A percentile compares a stretch with the other conserved stretches of the same genome.
Evolutionary conservation across 352 stramenopile genomes (phyloP).

Genomic region (Globisporangium orthogonon): DNA sequence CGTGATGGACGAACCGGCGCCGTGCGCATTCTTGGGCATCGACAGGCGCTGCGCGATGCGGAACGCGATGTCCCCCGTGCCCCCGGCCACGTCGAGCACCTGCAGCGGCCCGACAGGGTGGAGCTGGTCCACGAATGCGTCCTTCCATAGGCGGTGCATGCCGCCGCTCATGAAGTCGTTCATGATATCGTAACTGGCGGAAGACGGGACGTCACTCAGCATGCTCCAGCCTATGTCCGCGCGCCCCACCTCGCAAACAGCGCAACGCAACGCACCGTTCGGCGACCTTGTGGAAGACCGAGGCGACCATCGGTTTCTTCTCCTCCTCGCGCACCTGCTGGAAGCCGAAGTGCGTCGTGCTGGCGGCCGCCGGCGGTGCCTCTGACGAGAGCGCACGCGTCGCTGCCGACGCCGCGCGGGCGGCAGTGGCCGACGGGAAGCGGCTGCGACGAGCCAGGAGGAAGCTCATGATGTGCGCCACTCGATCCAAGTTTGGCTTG

Average conservation of each 20-base stretch:
- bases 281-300: constrained; percentile 97
- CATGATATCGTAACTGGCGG: constrained; percentile 94
- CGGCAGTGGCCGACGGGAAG: not conserved
- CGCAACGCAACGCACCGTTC: constrained; percentile 67
- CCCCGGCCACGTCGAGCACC: constrained; percentile 96
- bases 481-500: not conserved
- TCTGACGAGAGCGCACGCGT: constrained; percentile 1
- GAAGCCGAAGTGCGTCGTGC: constrained; percentile 87
- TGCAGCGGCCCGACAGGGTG: constrained; percentile 66
- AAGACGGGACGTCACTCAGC: too few relatives aligned
- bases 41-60: constrained; percentile 86
- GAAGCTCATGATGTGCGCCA: not conserved
- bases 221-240: too few relatives aligned
- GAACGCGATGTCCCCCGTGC: constrained; percentile 99
- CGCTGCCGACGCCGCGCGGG: not conserved
- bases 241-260: too few relatives aligned
- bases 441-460: constrained; percentile 3
- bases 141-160: constrained; percentile 96
- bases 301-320: constrained; percentile 94
- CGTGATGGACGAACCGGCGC: constrained; percentile 77
- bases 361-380: not conserved
- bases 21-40: constrained; percentile 17
- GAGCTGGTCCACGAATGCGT: constrained; percentile 91
- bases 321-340: constrained; percentile 85
- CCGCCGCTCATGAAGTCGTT: constrained; percentile 99